phyloP scores from a whole-genome alignment of 768 basidiomycete species.

The Russula abietina region DNA sequence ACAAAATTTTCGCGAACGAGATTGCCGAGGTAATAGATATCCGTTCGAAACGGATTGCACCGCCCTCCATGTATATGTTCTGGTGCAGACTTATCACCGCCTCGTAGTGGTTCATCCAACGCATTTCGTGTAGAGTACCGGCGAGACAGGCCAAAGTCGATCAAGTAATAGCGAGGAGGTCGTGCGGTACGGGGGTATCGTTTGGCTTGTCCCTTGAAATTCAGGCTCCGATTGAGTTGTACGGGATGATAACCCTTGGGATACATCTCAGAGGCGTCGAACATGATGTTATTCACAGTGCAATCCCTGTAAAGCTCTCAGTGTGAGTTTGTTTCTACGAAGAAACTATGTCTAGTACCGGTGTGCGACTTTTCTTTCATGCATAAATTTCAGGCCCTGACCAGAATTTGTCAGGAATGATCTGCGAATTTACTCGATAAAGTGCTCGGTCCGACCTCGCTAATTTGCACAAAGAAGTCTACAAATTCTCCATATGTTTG shows the following conservation, averaged over 20 bases:
- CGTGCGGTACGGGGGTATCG: slow-evolving; percentile 26
- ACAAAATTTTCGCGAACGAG: slow-evolving; percentile 24
- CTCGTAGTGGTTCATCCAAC: slow-evolving; percentile 21
- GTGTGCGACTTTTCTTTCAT: slow-evolving; percentile 10
- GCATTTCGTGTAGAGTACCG: slow-evolving; percentile 15
- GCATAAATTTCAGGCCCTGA: slow-evolving; percentile 13
- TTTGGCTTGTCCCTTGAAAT: slow-evolving; percentile 17
- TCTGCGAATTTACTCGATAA: not conserved
- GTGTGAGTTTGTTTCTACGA: not conserved
- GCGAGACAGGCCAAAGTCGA: slow-evolving; percentile 31
- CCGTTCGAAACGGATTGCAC: slow-evolving; percentile 27
- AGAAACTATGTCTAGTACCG: not conserved
- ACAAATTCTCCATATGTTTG: slow-evolving; percentile 24
- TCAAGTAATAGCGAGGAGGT: slow-evolving; percentile 29
- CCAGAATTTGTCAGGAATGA: not conserved
- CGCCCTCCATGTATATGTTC: slow-evolving; percentile 20
- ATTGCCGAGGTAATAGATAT: slow-evolving; percentile 29
- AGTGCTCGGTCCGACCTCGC: slow-evolving; percentile 8
- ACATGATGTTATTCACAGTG: slow-evolving; percentile 17
- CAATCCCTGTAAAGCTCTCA: slow-evolving; percentile 5
- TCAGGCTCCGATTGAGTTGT: not conserved
- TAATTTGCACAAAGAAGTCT: slow-evolving; percentile 20
- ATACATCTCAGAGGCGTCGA: slow-evolving; percentile 17
- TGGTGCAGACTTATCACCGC: slow-evolving; percentile 28
- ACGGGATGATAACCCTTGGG: slow-evolving; percentile 10